Evolutionary conservation across 345 rosid genomes (phyloP).

Genomic region (Boechera stricta): DNA sequence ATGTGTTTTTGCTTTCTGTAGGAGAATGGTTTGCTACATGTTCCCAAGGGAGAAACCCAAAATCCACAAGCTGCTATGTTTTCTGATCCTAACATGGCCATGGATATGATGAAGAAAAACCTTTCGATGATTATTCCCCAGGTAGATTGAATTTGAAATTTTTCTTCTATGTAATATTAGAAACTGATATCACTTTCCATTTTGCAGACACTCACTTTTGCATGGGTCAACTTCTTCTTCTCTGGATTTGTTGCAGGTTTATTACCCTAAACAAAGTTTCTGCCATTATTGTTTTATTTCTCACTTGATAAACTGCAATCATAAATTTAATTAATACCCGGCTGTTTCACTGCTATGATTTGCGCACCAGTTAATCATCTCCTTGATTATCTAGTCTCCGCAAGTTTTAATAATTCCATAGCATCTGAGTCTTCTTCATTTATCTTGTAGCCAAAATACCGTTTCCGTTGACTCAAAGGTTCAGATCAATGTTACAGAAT

Average conservation of each 20-base stretch:
- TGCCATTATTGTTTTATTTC: neutral
- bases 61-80: conserved; percentile 99
- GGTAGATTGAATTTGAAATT: conserved; percentile 49
- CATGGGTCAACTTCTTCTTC: conserved; percentile 99
- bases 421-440: conserved; percentile 5
- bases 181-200: conserved; percentile 40
- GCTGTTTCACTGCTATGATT: neutral
- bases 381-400: neutral
- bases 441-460: conserved; percentile 85
- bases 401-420: conserved; percentile 3
- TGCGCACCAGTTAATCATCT: neutral
- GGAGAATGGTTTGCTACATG: conserved; percentile 92
- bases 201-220: conserved; percentile 92
- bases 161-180: neutral
- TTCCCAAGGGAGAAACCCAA: conserved; percentile 81
- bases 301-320: neutral
- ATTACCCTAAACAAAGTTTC: neutral
- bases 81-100: conserved; percentile 99
- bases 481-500: conserved; percentile 98
- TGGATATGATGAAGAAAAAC: conserved; percentile 99
- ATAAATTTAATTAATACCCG: neutral
- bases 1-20: conserved; percentile 42
- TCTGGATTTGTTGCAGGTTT: conserved; percentile 99
- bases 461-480: conserved; percentile 96
- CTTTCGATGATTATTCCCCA: conserved; percentile 99